Base-by-base conservation (phyloP, 371 early-diverging fungal genomes). In the Apophysomyces trapeziformis region DNA sequence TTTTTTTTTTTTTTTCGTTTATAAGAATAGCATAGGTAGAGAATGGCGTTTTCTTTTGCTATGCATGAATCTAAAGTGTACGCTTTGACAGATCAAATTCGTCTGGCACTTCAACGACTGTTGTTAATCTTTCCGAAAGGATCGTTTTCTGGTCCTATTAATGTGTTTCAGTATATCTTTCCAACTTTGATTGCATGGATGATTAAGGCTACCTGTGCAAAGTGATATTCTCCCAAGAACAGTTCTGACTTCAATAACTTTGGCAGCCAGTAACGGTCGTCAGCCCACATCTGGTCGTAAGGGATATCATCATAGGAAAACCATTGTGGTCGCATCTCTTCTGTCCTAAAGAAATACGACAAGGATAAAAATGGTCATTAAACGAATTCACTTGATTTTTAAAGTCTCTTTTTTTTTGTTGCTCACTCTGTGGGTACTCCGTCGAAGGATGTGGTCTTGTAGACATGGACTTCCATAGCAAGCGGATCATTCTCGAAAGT, bases 291-390 rank as follows among this genome's bases (percentile, higher is more conserved):
- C 38, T 71, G 67, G 46, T 77, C 76, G 46, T 60, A 85, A 7
- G 87, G 86, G 47, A 87, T 79, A 12, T 73, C 68, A 18, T 74
- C 66, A 58, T 77, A 80, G 4, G 67, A n/a, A 44, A 82, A 87
- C 88, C 87, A 88, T 65, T 87, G 71, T 5, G 88, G 88, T 32
- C 75, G 76, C 88, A 88, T 88, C 71, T 88, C 88, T 13, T 88
- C 88, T 8, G 85, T 83, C 56, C 87, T 86, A 69, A 8, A 44
- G 4, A 37, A 14, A 54, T 7, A 26, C 0, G 3, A 26, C 32
- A 26, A 26, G 32, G 32, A 26, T 26, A 26, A 2, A 26, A 26
- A 2, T 35, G 7, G 61, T 38, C 13, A 38, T 0, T 46, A 68
- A 38, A 61, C 3, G 46, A 36, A 13, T 58, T 26, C 13, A 35